These are phyloP conservation scores for Epicoccum sorghinum DNA, from an alignment of 2,329 filamentous ascomycete genomes.

Conservation along the genomic window DNA sequence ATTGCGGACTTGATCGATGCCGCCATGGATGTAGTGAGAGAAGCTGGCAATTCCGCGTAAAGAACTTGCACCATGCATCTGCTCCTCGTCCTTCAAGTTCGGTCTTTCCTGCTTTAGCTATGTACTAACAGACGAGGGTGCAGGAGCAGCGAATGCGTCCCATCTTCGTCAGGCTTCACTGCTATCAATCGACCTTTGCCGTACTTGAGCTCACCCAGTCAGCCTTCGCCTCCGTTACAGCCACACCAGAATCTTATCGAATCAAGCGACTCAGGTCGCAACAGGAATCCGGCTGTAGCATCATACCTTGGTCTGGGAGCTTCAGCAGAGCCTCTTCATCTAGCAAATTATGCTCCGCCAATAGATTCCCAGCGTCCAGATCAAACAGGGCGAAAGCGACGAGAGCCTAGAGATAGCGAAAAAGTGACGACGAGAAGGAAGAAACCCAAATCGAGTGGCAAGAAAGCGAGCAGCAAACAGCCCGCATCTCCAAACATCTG, in stretches of 20 bases:
- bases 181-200: constrained; percentile 30
- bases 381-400: constrained; percentile 21
- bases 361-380: no score
- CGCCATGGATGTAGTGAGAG: constrained; percentile 4
- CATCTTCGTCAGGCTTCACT: constrained; percentile 28
- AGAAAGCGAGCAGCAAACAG: constrained; percentile 12
- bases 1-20: no score
- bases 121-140: constrained; percentile 2
- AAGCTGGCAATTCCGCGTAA: constrained; percentile 30
- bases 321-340: constrained; percentile 23
- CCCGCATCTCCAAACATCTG: constrained; percentile 10
- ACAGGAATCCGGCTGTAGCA: constrained; percentile 35
- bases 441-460: neutral
- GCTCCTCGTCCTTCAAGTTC: constrained; percentile 12
- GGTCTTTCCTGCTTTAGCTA: neutral
- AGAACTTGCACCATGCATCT: constrained; percentile 17
- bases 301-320: constrained; percentile 36
- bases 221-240: constrained; percentile 11
- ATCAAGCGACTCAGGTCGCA: neutral
- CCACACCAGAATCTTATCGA: constrained; percentile 5
- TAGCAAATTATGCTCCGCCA: constrained; percentile 21
- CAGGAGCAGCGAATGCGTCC: neutral
- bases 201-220: constrained; percentile 17
- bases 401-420: constrained; percentile 2
- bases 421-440: neutral